Evolutionary conservation across 2,329 filamentous ascomycete genomes (phyloP).

Genomic region (Colletotrichum incanum): DNA sequence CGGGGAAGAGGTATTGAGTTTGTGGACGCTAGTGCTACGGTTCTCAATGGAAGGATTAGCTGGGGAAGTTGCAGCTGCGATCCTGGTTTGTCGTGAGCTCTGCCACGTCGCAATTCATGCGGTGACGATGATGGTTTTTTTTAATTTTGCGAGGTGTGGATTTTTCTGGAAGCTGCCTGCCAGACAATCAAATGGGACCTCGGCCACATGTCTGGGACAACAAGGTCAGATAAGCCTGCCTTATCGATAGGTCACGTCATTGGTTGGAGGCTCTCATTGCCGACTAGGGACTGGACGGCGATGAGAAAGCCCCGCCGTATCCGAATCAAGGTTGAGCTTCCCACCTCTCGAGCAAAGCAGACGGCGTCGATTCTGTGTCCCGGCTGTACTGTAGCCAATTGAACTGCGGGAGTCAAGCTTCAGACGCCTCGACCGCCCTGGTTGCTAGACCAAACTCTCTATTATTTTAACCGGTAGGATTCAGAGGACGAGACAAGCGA

Average conservation of each 20-base stretch:
- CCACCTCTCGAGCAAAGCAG: neutral
- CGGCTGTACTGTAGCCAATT: neutral
- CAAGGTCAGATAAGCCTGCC: conserved; percentile 17
- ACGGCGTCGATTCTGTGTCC: neutral
- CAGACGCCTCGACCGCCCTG: neutral
- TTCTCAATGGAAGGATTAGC: neutral
- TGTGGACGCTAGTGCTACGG: neutral
- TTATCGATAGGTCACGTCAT: conserved; percentile 25
- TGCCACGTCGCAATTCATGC: conserved; percentile 32
- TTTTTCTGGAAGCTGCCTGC: conserved; percentile 35
- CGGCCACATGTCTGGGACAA: conserved; percentile 8
- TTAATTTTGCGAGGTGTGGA: conserved; percentile 14
- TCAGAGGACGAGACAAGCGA: neutral
- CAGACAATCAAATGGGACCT: neutral
- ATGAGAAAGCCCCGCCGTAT: conserved; percentile 6
- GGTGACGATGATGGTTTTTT: conserved; percentile 6
- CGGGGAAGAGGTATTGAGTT: neutral
- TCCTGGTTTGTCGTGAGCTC: conserved; percentile 1
- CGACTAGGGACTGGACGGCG: neutral
- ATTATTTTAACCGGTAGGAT: neutral
- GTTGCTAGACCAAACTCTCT: neutral
- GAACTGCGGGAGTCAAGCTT: neutral
- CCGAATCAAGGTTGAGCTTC: conserved; percentile 14
- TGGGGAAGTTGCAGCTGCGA: neutral
- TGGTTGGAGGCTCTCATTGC: conserved; percentile 12